phyloP scores from a whole-genome alignment of 208 protist species.

The Porcisia deanei region DNA sequence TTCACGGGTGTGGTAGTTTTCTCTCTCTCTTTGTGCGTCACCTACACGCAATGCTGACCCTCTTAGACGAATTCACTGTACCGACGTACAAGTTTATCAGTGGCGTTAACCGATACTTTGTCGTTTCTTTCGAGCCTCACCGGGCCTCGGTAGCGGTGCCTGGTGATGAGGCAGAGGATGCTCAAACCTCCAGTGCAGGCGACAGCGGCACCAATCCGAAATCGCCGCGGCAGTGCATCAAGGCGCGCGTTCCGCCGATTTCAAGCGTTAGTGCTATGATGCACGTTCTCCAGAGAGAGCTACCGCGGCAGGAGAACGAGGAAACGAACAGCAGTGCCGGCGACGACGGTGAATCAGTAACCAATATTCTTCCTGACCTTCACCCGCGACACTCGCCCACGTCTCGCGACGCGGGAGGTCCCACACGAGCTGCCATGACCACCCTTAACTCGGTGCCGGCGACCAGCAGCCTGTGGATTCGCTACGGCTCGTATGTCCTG shows the following conservation, averaged over 20 bases:
- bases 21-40: constrained; percentile 33
- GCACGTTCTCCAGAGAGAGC: constrained; percentile 28
- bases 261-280: constrained; percentile 31
- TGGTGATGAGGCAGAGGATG: constrained; percentile 6
- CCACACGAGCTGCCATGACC: neutral
- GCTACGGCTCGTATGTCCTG: constrained; percentile 64
- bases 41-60: constrained; percentile 38
- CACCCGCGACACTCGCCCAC: constrained; percentile 11
- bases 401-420: neutral
- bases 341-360: constrained; percentile 23
- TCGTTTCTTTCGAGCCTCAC: constrained; percentile 33
- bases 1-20: constrained; percentile 7
- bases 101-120: constrained; percentile 25
- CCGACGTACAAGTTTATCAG: constrained; percentile 24
- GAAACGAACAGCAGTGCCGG: constrained; percentile 12
- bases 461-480: constrained; percentile 52
- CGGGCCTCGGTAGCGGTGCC: constrained; percentile 18
- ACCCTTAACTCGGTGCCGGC: neutral
- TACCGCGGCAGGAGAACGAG: constrained; percentile 18
- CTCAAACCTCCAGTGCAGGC: neutral
- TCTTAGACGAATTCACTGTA: constrained; percentile 36
- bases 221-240: constrained; percentile 11
- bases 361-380: constrained; percentile 29
- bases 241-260: constrained; percentile 29
- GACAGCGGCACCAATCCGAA: neutral